Evolutionary conservation across 139 green algal genomes (phyloP), one percentile per base, ranked within the genome.

Genomic region (Micromonas commoda): DNA sequence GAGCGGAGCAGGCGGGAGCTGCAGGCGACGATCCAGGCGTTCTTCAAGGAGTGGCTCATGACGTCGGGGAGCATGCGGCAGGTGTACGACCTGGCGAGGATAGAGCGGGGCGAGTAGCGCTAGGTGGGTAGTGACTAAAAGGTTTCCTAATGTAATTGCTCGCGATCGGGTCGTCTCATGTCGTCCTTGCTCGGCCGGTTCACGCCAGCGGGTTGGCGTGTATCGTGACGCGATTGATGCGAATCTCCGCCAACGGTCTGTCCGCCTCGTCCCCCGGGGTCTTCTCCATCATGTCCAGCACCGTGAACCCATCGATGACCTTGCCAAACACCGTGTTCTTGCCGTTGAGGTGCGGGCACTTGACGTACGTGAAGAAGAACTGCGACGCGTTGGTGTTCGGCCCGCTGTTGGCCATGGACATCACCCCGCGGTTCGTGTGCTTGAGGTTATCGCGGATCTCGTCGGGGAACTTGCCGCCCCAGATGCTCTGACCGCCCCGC

Each of bases 311-410:
- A 77, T 97, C 90, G 45, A 99, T 98, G n/a, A 98, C 90, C 61
- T 94, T 88, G 0, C 85, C 91, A 81, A 96, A 92, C 1, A 96
- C 84, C 9, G 91, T 93, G 80, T 95, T 93, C 77, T 89, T 91
- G 33, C 95, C 95, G 71, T 99, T 95, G 3, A 99, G 79, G 78
- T 97, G 91, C 0, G 86, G 69, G n/a, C 96, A 89, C 20, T 94
- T 91, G 67, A 91, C 95, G 86, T 97, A 99, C 0, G 87, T 93
- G 64, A 99, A 90, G 87, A 99, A 99, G 78, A 99, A 99, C 84
- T 97, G 93, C 77, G 81, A 89, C 60, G 72, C 70, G 69, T 88
- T 89, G 24, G 83, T 89, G 64, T 89, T 81, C 24, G 78, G 74
- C 21, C 96, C 96, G 66, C 85, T 93, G 85, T 99, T 99, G 31